Conservation (phyloP, 2,329 filamentous ascomycete genomes). For the Aspergillus pseudoterreus region DNA sequence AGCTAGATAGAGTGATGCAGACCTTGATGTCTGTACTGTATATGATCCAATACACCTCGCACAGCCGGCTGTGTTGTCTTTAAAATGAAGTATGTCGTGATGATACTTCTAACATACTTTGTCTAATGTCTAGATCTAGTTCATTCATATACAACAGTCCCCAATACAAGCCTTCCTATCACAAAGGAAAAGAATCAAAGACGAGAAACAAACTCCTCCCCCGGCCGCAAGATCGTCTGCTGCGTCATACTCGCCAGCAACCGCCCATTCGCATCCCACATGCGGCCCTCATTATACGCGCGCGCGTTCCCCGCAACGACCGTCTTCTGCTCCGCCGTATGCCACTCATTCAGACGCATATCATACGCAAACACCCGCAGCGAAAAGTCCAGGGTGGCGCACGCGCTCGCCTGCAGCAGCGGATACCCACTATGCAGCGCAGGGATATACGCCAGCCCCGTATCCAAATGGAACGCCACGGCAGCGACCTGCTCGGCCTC, state of each 20-base stretch:
- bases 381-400: constrained; percentile 50
- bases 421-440: constrained; percentile 3
- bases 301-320: constrained; percentile 38
- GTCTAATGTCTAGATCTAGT: too few species aligned
- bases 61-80: too few species aligned
- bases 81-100: too few species aligned
- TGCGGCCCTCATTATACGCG: constrained; percentile 42
- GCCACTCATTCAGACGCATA: constrained; percentile 42
- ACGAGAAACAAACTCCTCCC: background rate
- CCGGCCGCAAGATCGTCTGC: constrained; percentile 30
- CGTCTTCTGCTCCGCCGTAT: constrained; percentile 23
- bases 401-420: constrained; percentile 43
- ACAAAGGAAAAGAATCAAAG: background rate
- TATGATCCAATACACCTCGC: too few species aligned
- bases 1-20: too few species aligned
- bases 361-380: constrained; percentile 42
- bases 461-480: constrained; percentile 4
- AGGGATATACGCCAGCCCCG: constrained; percentile 3
- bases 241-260: constrained; percentile 50
- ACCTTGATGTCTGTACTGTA: too few species aligned
- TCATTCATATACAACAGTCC: too few species aligned
- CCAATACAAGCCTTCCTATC: background rate
- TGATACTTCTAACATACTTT: too few species aligned
- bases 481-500: constrained; percentile 2
- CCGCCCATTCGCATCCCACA: constrained; percentile 45